Evolutionary conservation across 345 rosid genomes (phyloP).

Genomic region (Nasturtium officinale): DNA sequence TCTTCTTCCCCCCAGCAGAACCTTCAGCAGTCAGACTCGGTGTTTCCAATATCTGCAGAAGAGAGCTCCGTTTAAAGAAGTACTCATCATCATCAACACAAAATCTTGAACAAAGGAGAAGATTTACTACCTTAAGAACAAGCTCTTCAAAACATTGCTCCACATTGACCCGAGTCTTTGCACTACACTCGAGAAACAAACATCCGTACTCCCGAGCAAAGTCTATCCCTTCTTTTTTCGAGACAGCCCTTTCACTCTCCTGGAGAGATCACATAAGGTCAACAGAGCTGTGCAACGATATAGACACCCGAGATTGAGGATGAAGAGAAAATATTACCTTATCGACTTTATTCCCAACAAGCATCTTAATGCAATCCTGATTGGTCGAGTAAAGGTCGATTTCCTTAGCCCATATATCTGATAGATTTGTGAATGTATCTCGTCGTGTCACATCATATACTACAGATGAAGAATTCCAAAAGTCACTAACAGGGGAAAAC

Average conservation of each 20-base stretch:
- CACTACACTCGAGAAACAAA: conserved; percentile 92
- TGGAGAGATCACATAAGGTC: conserved; percentile 41
- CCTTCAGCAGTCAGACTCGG: conserved; percentile 82
- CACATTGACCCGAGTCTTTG: conserved; percentile 87
- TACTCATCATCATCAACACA: background rate
- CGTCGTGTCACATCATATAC: conserved; percentile 91
- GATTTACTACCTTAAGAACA: conserved; percentile 67
- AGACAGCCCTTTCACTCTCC: conserved; percentile 94
- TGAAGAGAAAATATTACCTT: conserved; percentile 51
- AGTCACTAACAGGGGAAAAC: background rate
- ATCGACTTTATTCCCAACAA: conserved; percentile 95
- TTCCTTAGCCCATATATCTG: conserved; percentile 95
- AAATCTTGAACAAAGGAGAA: background rate
- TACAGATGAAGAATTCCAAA: conserved; percentile 31
- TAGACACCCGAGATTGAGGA: conserved; percentile 2
- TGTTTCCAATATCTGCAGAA: conserved; percentile 79
- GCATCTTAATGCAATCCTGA: conserved; percentile 96
- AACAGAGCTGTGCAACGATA: background rate
- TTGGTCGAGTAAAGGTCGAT: conserved; percentile 88
- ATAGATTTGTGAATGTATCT: conserved; percentile 89
- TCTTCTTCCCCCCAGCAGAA: conserved; percentile 71
- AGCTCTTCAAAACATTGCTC: conserved; percentile 98
- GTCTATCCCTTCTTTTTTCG: conserved; percentile 84
- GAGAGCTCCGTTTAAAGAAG: background rate
- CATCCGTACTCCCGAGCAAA: conserved; percentile 93